Evolutionary conservation across 2,329 filamentous ascomycete genomes (phyloP).

Genomic region (Chrysoporthe puriensis): DNA sequence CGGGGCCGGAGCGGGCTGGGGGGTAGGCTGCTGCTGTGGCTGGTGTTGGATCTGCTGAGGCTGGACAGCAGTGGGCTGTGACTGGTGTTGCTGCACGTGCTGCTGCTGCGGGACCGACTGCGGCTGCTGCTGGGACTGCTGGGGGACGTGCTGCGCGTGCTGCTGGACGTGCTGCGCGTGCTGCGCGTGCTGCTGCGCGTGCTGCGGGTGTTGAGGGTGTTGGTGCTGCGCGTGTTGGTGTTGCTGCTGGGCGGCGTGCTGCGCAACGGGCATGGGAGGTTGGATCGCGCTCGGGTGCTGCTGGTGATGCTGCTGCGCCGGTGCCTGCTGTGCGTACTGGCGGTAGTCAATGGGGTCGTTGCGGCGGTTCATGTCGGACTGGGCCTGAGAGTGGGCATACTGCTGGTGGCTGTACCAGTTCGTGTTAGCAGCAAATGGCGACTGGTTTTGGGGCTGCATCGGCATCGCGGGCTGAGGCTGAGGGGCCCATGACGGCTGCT

Average conservation of each 20-base stretch:
- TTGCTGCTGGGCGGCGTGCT: conserved; percentile 27
- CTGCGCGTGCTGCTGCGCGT: conserved; percentile 35
- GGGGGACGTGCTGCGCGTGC: conserved; percentile 40
- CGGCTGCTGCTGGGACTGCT: conserved; percentile 40
- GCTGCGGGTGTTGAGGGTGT: conserved; percentile 33
- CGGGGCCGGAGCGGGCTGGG: conserved; percentile 35
- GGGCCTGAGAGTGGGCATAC: conserved; percentile 44
- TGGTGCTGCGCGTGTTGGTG: conserved; percentile 25
- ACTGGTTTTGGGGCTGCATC: conserved; percentile 34
- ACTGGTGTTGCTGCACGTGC: conserved; percentile 33
- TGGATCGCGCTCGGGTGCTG: conserved; percentile 29
- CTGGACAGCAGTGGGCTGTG: conserved; percentile 30
- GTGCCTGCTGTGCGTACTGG: conserved; percentile 18
- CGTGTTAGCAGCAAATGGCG: conserved; percentile 41
- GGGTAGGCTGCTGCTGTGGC: conserved; percentile 35
- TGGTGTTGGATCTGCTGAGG: conserved; percentile 33
- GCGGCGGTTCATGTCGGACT: conserved; percentile 30
- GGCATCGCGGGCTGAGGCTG: conserved; percentile 37
- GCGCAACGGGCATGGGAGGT: conserved; percentile 29
- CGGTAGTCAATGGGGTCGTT: conserved; percentile 35
- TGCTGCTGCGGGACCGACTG: conserved; percentile 41
- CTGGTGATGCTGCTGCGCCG: conserved; percentile 34
- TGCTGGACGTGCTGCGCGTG: conserved; percentile 39
- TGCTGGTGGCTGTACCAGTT: conserved; percentile 49
- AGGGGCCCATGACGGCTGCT: conserved; percentile 37